phyloP scores from a whole-genome alignment of 306 rosid species.

The Rosa lucieae region DNA sequence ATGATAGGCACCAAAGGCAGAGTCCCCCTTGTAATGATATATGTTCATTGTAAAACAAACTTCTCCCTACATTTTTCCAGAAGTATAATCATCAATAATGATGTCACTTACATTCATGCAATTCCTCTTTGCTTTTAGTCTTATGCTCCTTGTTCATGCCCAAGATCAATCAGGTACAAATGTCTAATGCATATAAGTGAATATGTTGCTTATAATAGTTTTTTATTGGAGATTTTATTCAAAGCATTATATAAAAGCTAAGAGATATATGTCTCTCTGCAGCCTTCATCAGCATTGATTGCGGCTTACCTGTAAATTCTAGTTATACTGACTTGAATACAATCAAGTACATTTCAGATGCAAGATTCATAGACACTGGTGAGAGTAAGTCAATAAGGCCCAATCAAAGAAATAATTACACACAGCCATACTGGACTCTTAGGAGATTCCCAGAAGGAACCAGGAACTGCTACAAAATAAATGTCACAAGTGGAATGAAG shows the following conservation, averaged over 20 bases:
- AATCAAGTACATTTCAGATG: background rate
- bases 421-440: background rate
- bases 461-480: conserved; percentile 28
- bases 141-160: conserved; percentile 2
- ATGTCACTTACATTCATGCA: background rate
- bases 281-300: conserved; percentile 35
- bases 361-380: background rate
- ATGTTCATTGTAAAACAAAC: background rate
- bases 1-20: too few relatives aligned
- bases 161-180: conserved; percentile 8
- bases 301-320: background rate
- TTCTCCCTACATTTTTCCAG: background rate
- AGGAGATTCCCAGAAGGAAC: conserved; percentile 31
- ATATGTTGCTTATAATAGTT: background rate
- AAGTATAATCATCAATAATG: background rate
- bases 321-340: background rate
- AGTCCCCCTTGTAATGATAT: background rate
- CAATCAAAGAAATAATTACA: background rate
- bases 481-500: background rate
- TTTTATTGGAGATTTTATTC: background rate
- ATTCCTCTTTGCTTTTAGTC: background rate
- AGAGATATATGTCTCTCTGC: background rate
- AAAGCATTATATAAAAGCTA: background rate
- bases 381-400: background rate
- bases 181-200: background rate